Evolutionary conservation across 2,329 filamentous ascomycete genomes (phyloP), one percentile per base, ranked within the genome.

Genomic region (Dryadomyces sulphureus): DNA sequence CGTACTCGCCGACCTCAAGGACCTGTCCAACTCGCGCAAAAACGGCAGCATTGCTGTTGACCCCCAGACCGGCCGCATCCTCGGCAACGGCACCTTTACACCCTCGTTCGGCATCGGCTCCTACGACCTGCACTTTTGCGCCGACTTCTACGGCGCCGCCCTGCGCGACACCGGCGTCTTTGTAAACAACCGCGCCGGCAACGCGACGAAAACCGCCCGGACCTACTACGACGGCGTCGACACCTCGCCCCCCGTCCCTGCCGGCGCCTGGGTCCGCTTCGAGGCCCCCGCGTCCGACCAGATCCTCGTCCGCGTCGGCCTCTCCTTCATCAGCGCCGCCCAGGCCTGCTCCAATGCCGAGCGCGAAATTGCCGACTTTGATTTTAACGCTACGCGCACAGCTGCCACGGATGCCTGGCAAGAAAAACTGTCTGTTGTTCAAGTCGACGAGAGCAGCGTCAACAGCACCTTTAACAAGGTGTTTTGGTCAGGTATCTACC

Each of bases 401-500:
- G 62, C 65, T 11, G 72, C 77, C 0, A 64, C 76, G 52, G 59
- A 66, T 38, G 70, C 63, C 0, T 82, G 78, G 78, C 65, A 64
- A 25, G 59, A 68, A 19, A 81, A 81, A 53, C 55, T 82, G 42
- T 62, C 62, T 17, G 66, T 71, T 0, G 64, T 82, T 4, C 65
- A 65, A 2, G 55, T 81, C 17, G 64, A 73, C 48, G 55, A 68
- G 0, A 65, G 57, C 1, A 64, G 66, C 2, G 72, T 68, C 2
- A 73, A 70, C 11, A 67, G 67, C 32, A 61, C 65, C 3, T 54
- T 84, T 17, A 69, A 79, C 55, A 76, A 65, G 4, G 69, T 75
- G 1, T 85, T 86, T 54, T 86, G 81, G 79, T 82, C 77, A 41
- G 81, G 80, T 1, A 62, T 77, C 4, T 86, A 86, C 54, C 67